Evolutionary conservation across 768 basidiomycete species (phyloP).

Genomic region (Mycena kentingensis): DNA sequence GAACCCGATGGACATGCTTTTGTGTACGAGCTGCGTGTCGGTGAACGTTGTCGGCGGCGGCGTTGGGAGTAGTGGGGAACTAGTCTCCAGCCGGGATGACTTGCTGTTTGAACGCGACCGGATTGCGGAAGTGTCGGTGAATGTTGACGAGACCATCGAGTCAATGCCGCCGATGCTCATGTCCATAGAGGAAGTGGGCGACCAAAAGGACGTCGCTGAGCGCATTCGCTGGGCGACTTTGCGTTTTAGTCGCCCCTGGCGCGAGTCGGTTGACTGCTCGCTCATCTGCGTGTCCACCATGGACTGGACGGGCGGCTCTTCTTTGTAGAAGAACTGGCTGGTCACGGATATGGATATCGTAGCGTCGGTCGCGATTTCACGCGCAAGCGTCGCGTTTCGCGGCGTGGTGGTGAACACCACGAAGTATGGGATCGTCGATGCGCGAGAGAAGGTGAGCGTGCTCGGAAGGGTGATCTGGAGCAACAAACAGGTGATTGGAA

Average conservation of each 20-base stretch:
- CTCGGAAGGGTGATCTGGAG: conserved; percentile 46
- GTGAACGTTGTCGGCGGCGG: background rate
- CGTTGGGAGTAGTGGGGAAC: too few species aligned
- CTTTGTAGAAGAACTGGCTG: conserved; percentile 39
- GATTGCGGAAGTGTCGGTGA: background rate
- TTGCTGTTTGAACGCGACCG: too few species aligned
- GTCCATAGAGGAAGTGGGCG: conserved; percentile 3
- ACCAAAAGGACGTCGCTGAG: conserved; percentile 9
- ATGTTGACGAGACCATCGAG: background rate
- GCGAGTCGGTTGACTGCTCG: background rate
- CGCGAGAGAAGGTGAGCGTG: conserved; percentile 41
- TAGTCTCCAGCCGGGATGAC: too few species aligned
- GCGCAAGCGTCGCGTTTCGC: conserved; percentile 38
- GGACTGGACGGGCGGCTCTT: conserved; percentile 22
- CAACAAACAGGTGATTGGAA: conserved; percentile 4
- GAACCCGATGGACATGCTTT: conserved; percentile 47
- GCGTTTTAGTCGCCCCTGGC: conserved; percentile 4
- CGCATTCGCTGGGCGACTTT: background rate
- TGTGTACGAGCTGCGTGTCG: conserved; percentile 30
- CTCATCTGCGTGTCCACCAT: conserved; percentile 10
- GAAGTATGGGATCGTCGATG: conserved; percentile 44
- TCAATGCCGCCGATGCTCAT: background rate
- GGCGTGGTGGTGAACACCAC: conserved; percentile 48
- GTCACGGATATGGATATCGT: conserved; percentile 45
- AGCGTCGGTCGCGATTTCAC: conserved; percentile 48